phyloP scores from a whole-genome alignment of 441 rosid species.

The Codiaeum variegatum region DNA sequence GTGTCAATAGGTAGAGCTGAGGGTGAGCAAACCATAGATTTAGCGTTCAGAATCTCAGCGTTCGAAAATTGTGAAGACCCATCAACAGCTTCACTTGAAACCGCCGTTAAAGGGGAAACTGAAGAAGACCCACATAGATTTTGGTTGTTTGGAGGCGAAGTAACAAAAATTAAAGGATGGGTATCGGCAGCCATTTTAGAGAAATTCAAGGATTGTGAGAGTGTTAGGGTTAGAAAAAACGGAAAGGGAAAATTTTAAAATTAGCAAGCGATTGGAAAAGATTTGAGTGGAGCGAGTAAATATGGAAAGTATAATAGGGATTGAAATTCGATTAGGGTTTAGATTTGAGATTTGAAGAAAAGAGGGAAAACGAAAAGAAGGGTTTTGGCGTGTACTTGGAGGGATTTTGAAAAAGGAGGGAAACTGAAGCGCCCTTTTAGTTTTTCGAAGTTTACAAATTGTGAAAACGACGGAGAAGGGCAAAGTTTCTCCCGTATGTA shows the following conservation, averaged over 20 bases:
- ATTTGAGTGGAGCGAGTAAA: not conserved
- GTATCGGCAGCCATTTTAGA: not conserved
- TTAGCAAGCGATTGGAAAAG: not conserved
- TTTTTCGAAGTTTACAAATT: slow-evolving; percentile 6
- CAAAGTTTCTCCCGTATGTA: too few relatives aligned
- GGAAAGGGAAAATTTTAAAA: not conserved
- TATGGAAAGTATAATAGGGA: not conserved
- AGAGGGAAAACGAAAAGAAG: slow-evolving; percentile 29
- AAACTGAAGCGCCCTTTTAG: slow-evolving; percentile 39
- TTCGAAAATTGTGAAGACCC: slow-evolving; percentile 21
- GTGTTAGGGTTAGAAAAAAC: not conserved
- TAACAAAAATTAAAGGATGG: not conserved
- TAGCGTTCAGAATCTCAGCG: slow-evolving; percentile 20
- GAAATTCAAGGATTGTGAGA: not conserved
- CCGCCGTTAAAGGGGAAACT: slow-evolving; percentile 11
- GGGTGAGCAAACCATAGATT: slow-evolving; percentile 19
- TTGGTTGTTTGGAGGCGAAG: not conserved
- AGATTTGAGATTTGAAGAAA: not conserved
- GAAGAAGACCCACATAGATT: slow-evolving; percentile 7
- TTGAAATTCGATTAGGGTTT: slow-evolving; percentile 1
- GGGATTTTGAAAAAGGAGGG: slow-evolving; percentile 44
- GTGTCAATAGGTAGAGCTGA: not conserved
- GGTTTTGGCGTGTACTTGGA: not conserved
- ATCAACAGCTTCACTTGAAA: slow-evolving; percentile 22
- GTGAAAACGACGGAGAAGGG: too few relatives aligned